Percentiles rank a stretch among this genome's conserved stretches.
These are phyloP conservation scores for Gaertneriomyces sp. DNA, from an alignment of 192 early-diverging fungal species.

Conservation along the genomic window DNA sequence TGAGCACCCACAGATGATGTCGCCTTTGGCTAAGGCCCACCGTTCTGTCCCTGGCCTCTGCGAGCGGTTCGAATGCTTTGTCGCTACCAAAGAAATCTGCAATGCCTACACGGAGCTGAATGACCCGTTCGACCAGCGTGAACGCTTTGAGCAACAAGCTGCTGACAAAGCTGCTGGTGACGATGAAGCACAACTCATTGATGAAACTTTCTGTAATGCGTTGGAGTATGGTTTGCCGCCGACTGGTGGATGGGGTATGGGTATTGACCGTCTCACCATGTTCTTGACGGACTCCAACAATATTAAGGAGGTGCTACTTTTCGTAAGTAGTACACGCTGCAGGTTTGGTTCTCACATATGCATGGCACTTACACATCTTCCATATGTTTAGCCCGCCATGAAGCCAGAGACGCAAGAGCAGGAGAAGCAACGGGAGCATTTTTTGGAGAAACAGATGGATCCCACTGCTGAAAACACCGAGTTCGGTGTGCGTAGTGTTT, in stretches of 20 bases:
- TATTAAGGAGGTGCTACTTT: slow-evolving; percentile 87
- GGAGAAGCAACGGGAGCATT: slow-evolving; percentile 27
- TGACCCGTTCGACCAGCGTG: slow-evolving; percentile 98
- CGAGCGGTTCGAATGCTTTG: slow-evolving; percentile 98
- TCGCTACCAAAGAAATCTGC: slow-evolving; percentile 98
- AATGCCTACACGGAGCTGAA: slow-evolving; percentile 99
- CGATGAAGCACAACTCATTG: slow-evolving; percentile 97
- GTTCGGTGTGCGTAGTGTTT: slow-evolving; percentile 9
- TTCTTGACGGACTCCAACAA: slow-evolving; percentile 98
- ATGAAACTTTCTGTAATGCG: slow-evolving; percentile 94
- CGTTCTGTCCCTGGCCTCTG: slow-evolving; percentile 83
- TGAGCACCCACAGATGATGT: slow-evolving; percentile 99
- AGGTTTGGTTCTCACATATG: background rate
- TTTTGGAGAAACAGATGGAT: slow-evolving; percentile 17
- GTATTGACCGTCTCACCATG: slow-evolving; percentile 96
- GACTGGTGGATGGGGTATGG: slow-evolving; percentile 79
- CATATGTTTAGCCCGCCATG: slow-evolving; percentile 45
- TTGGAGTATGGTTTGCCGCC: slow-evolving; percentile 98
- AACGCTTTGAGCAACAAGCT: slow-evolving; percentile 97
- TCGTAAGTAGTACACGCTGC: slow-evolving; percentile 38
- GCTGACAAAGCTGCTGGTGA: slow-evolving; percentile 96
- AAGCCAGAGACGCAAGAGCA: slow-evolving; percentile 49
- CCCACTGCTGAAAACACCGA: slow-evolving; percentile 20
- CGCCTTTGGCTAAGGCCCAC: slow-evolving; percentile 96
- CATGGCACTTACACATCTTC: background rate